Base-by-base conservation (phyloP, 768 basidiomycete genomes). In the Naganishia randhawae region DNA sequence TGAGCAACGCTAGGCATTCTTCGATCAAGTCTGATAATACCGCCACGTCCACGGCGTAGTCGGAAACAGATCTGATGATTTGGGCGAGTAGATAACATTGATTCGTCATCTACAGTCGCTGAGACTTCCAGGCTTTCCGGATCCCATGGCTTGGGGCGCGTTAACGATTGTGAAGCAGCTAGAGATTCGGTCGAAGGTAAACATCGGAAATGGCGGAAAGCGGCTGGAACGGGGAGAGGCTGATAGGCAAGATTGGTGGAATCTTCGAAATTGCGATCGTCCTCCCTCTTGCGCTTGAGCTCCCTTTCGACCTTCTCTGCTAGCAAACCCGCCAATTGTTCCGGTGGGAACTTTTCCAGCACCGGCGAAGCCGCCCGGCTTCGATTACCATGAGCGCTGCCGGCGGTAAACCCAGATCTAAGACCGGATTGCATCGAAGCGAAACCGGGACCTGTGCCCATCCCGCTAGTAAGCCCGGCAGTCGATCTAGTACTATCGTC, bases 231-330 rank as follows among this genome's bases (percentile, higher is more conserved):
- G 0, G 85, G 84, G 0, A 84, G 82, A 6, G 86, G 82, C 75
- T 92, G 89, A 75, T 88, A 93, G 1, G 88, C 83, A 69, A 85
- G 89, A 80, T 96, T 93, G 71, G 91, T 84, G 63, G 84, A 82
- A 75, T 97, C 93, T 72, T 95, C 93, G 88, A 91, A 95, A 57
- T 86, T 84, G 55, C 87, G 84, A 73, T 93, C 89, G 54, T 83
- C 79, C 55, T 92, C 89, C 76, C 87, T 88, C 77, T 88, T 87
- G 55, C 82, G 82, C 29, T 78, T 82, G 75, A 88, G 78, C 51
- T 85, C 83, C n/a, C 82, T 82, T 74, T 88, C 89, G 76, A 89
- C 84, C 75, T 84, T 84, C 52, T 83, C 88, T 13, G 83, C 80
- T 1, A 82, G 82, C 54, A 84, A 81, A 32, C 90, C 86, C 68